Base-by-base conservation (phyloP, 257 asterid species). In the Solanum piurae region DNA sequence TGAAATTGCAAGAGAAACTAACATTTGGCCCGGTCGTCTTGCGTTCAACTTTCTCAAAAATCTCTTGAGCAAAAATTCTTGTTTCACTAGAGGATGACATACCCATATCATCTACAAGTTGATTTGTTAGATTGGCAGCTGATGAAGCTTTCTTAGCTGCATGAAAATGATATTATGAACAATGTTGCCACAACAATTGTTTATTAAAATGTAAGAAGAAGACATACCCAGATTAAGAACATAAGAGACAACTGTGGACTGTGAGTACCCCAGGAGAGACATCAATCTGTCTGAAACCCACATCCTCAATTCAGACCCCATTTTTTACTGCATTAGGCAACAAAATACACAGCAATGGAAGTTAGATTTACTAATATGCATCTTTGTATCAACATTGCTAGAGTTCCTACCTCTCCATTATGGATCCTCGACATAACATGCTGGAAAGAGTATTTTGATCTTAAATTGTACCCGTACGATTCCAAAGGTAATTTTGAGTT, bases 81-180 rank as follows among this genome's bases (percentile, higher is more conserved):
- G 98, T 92, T 85, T 95, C 97, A 16, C 87, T 69, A 16, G 97
- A 91, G 42, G 98, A 92, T 36, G 98, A 80, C 58, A 97, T 55
- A 25, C 98, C 98, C 90, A 93, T 87, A 13, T 93, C 94, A 18
- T 93, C 94, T 31, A 86, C 93, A 85, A 97, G 93, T 87, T 88
- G 92, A 62, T 85, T 93, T 69, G 91, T 93, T 83, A 97, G 92
- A 90, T 95, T 97, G 29, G 98, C 77, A 23, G 98, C 96, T 10
- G 99, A 93, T 38, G 98, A 94, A 58, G 99, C 96, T 88, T 94
- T 94, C 89, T 93, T 93, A 72, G 98, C 99, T 96, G 94, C 91
- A 90, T 86, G 10, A 87, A 77, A 27, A 88, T 14, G 37, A 42
- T 18, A 42, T 31, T 29, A 38, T 62, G 9, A 83, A 37, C 87